Percentiles rank a stretch among this genome's conserved stretches.
Evolutionary conservation across 2,329 filamentous ascomycete species (phyloP).

Genomic region (Aurifilum marmelostoma): DNA sequence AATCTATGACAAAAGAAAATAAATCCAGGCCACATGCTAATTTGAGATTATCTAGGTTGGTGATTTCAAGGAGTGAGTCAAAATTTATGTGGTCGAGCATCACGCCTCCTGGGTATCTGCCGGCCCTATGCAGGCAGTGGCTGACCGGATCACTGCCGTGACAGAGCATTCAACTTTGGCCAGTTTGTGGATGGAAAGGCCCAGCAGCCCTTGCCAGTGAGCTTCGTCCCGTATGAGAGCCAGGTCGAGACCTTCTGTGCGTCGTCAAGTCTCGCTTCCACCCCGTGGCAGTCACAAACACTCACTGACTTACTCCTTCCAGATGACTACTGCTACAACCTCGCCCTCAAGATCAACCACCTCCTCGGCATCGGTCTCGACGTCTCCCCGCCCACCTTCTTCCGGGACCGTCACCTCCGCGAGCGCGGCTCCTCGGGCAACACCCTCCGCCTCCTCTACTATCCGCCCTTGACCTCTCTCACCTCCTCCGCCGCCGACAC

Average conservation of each 20-base stretch:
- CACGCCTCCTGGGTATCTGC: neutral
- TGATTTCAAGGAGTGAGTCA: slow-evolving; percentile 81
- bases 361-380: slow-evolving; percentile 79
- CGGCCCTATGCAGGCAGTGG: neutral
- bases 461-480: slow-evolving; percentile 57
- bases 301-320: neutral
- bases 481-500: slow-evolving; percentile 34
- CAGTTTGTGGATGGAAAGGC: slow-evolving; percentile 71
- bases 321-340: slow-evolving; percentile 29
- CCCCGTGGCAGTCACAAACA: neutral
- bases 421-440: slow-evolving; percentile 53
- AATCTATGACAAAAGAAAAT: neutral
- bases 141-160: neutral
- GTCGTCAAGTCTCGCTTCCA: slow-evolving; percentile 52
- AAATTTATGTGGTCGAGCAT: neutral
- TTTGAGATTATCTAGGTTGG: slow-evolving; percentile 59
- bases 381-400: slow-evolving; percentile 57
- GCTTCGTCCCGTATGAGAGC: slow-evolving; percentile 61
- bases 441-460: slow-evolving; percentile 73
- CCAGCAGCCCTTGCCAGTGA: slow-evolving; percentile 74
- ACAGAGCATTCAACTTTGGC: slow-evolving; percentile 88
- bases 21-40: neutral
- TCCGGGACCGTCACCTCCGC: slow-evolving; percentile 54
- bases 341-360: slow-evolving; percentile 55
- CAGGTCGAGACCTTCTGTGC: slow-evolving; percentile 74